Conservation (phyloP, 495 filamentous ascomycete species). For the Podospora pseudopauciseta region DNA sequence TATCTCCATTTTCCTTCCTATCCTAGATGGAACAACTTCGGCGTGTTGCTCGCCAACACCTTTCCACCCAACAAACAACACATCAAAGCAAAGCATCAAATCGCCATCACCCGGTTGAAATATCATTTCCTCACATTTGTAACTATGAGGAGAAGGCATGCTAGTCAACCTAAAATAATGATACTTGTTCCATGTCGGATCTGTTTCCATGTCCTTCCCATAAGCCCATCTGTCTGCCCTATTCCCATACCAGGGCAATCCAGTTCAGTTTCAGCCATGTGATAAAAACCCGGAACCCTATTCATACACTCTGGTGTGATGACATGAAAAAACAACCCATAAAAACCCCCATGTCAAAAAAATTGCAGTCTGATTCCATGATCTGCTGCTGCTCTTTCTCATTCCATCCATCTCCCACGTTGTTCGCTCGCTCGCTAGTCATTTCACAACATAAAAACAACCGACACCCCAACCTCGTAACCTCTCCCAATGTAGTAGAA, state of each 20-base stretch:
- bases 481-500: neutral
- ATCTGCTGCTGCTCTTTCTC: neutral
- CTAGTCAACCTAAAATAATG: neutral
- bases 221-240: neutral
- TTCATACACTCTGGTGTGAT: slow-evolving; percentile 12
- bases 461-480: neutral
- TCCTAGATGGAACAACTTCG: neutral
- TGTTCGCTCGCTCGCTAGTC: neutral
- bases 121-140: neutral
- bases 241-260: neutral
- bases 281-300: slow-evolving; percentile 7
- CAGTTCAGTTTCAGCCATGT: slow-evolving; percentile 10
- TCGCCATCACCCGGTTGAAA: neutral
- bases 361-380: neutral
- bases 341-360: neutral
- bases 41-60: neutral
- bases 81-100: neutral
- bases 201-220: neutral
- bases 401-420: neutral
- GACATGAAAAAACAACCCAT: neutral
- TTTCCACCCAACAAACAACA: neutral
- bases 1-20: neutral
- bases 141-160: neutral
- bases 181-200: neutral
- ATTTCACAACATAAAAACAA: neutral